Evolutionary conservation across 345 rosid species (phyloP).

Genomic region (Carallia pectinifolia): DNA sequence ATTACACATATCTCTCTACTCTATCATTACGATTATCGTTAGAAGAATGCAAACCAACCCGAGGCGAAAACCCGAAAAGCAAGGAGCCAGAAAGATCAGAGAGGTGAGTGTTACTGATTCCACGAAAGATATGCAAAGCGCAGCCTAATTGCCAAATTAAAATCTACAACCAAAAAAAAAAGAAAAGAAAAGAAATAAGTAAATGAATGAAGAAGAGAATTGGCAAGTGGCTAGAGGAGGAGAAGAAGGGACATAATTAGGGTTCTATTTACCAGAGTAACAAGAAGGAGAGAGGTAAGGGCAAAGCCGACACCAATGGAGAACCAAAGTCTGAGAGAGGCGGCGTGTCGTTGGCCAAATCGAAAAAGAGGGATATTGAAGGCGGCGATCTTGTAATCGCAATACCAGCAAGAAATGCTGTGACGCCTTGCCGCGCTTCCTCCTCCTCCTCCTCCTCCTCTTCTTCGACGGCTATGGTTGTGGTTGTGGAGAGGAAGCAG

Average conservation of each 20-base stretch:
- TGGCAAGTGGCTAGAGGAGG: background rate
- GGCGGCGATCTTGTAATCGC: conserved; percentile 52
- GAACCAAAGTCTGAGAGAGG: conserved; percentile 57
- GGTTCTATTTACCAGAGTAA: conserved; percentile 27
- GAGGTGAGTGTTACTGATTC: background rate
- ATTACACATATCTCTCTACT: no score
- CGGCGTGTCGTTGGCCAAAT: conserved; percentile 59
- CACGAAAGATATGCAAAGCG: conserved; percentile 9
- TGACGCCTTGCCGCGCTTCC: no score
- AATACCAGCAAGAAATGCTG: conserved; percentile 44
- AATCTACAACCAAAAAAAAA: conserved; percentile 5
- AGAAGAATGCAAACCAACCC: conserved; percentile 3
- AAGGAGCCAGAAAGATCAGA: conserved; percentile 7
- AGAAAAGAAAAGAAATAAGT: background rate
- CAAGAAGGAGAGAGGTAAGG: conserved; percentile 52
- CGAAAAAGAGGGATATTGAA: conserved; percentile 51
- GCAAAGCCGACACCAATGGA: conserved; percentile 78
- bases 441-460: background rate
- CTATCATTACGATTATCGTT: no score
- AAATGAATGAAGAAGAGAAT: background rate
- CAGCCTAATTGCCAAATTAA: conserved; percentile 36
- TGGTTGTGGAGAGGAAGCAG: conserved; percentile 12
- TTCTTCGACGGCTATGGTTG: no score
- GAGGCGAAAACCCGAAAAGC: conserved; percentile 26
- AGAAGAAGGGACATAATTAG: background rate